Base-by-base conservation (phyloP, 768 basidiomycete species). In the Boletus reticuloceps region DNA sequence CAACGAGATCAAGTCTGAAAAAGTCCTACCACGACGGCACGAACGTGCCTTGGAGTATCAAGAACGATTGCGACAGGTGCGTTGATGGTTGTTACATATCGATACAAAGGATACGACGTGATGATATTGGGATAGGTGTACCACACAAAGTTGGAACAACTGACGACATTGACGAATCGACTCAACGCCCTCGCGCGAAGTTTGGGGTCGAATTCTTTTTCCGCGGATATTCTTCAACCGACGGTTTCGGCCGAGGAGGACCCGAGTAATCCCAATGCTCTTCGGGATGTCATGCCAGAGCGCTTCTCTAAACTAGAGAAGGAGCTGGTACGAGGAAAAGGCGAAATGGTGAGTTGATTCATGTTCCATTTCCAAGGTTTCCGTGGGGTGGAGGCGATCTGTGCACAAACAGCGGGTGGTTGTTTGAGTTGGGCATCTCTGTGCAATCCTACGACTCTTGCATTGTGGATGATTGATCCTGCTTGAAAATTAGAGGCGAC, bases 271-370 rank as follows among this genome's bases (percentile, higher is more conserved):
- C 58, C 74, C 5, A 58, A 62, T 41, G 74, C 79, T 6, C 78
- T 82, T 63, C 77, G 81, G 22, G 89, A 94, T 62, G 89, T 94
- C 16, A 86, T 85, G 12, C 86, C 88, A 0, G 91, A 94, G 59
- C 81, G 89, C 13, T 91, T 95, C 65, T 78, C 83, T 44, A 86
- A 77, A 62, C 75, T 95, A 6, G 91, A 94, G 76, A 88, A 89
- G 67, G 91, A 94, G 64, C 79, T 94, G 17, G 85, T 89, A 11
- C 78, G 88, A 50, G 91, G 90, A 12, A 93, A 93, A 70, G 81
- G 82, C n/a, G 93, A 95, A 81, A 80, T 92, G 51, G 89, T 92
- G 62, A 64, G 89, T 77, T 16, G 2, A n/a, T 51, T 12, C 19
- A 1, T 27, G 4, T 42, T 27, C 31, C 6, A 4, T 19, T 14